Evolutionary conservation across 768 basidiomycete genomes (phyloP), one percentile per base, ranked within the genome.

Genomic region (Tricholoma saponaceum): DNA sequence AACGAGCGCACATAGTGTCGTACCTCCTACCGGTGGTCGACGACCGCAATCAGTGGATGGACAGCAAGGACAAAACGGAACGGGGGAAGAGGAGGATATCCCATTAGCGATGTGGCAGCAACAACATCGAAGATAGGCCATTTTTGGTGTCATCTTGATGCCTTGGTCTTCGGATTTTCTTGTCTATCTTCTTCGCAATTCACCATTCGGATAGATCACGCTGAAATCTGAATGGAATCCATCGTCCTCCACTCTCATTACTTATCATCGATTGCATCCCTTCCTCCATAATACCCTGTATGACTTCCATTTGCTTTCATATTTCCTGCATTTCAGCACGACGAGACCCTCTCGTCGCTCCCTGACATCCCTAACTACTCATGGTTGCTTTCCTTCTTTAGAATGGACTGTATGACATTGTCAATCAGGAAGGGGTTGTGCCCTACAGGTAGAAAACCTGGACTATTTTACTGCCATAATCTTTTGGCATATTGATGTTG

Each of bases 101-200:
- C 90, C 90, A 18, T 75, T 93, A 50, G 89, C 91, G 18, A 70
- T 90, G 56, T 91, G 84, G 79, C 89, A 91, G 69, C 88, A 87
- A 66, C 89, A 86, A 66, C 85, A 82, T 63, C 78, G 84, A 66
- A 77, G 78, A 67, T 83, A 71, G 78, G 67, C 52, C 54, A 57
- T 39, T 47, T 54, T 43, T 33, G 47, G 50, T 52, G 60, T 57
- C 37, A 56, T 58, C 46, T 46, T 56, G 59, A 51, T 43, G 49
- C 26, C 26, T 54, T 51, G 57, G 28, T 59, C 47, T 59, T 52
- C 51, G 59, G 54, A 33, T 53, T 55, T 52, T 49, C 56, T 58
- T 47, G 54, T 41, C 32, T 51, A 22, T n/a, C 49, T 32, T 33
- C 55, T 43, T 51, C 35, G 26, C 46, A 46, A 51, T 46, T 58